A percentile compares a stretch with the other conserved stretches of the same genome.
phyloP scores from a whole-genome alignment of 805 yeast genomes.

The Phaffomyces antillensis region DNA sequence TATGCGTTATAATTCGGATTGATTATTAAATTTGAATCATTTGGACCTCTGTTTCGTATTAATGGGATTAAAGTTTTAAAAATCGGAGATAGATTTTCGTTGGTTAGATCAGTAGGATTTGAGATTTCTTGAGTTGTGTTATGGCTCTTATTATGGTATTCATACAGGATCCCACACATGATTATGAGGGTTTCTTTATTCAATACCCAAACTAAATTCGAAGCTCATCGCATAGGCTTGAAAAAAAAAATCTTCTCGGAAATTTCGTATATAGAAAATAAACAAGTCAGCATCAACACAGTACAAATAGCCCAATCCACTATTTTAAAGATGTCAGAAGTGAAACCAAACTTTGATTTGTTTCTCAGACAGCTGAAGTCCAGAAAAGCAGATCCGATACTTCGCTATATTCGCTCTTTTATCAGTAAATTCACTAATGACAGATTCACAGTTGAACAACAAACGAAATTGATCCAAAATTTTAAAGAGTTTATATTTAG shows the following conservation, averaged over 20 bases:
- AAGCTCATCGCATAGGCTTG: background rate
- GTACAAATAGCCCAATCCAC: too few relatives aligned
- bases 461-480: conserved; percentile 67
- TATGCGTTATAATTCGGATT: conserved; percentile 11
- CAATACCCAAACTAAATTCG: too few relatives aligned
- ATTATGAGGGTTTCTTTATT: background rate
- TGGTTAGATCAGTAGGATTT: background rate
- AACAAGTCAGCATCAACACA: too few relatives aligned
- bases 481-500: conserved; percentile 67
- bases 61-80: conserved; percentile 1
- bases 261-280: background rate
- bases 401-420: conserved; percentile 79
- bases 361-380: conserved; percentile 67
- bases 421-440: conserved; percentile 57
- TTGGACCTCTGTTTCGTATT: conserved; percentile 54
- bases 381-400: conserved; percentile 81
- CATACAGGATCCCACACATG: conserved; percentile 55
- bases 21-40: conserved; percentile 29
- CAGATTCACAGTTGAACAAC: conserved; percentile 45
- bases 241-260: background rate
- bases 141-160: conserved; percentile 13
- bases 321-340: conserved; percentile 7
- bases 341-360: conserved; percentile 70
- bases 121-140: background rate
- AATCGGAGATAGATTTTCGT: background rate